Evolutionary conservation across 371 early-diverging fungal species (phyloP).

Genomic region (Actinomucor elegans): DNA sequence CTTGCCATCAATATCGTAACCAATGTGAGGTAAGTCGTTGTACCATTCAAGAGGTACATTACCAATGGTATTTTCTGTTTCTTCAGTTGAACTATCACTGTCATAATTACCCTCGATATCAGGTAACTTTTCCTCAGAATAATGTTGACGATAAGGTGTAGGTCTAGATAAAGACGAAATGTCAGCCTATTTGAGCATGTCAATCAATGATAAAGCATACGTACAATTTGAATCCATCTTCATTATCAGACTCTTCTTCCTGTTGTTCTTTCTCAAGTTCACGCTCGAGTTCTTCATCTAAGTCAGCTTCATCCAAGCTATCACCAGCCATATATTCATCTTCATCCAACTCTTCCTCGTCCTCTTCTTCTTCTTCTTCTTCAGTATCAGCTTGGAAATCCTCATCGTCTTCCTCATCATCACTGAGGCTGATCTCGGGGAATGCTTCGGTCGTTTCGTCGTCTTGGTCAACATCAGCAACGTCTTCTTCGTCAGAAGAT

Average conservation of each 20-base stretch:
- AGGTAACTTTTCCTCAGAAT: constrained; percentile 51
- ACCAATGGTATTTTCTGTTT: constrained; percentile 84
- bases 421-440: constrained; percentile 41
- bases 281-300: constrained; percentile 31
- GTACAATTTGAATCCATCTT: constrained; percentile 32
- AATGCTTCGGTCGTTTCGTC: constrained; percentile 46
- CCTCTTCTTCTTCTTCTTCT: constrained; percentile 40
- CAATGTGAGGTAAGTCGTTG: constrained; percentile 93
- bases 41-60: constrained; percentile 97
- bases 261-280: constrained; percentile 36
- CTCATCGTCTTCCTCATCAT: constrained; percentile 34
- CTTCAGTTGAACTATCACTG: constrained; percentile 89
- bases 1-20: constrained; percentile 93
- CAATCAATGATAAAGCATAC: constrained; percentile 1
- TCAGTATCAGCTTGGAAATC: constrained; percentile 28
- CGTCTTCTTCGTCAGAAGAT: constrained; percentile 52
- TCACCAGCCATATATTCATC: constrained; percentile 20
- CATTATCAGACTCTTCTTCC: constrained; percentile 43
- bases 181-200: not conserved
- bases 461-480: constrained; percentile 17
- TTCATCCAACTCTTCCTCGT: constrained; percentile 51
- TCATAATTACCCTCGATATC: constrained; percentile 92
- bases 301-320: constrained; percentile 28
- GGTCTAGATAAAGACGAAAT: constrained; percentile 18
- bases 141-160: constrained; percentile 36